Conservation (phyloP, 208 protist species). For the Trypanosoma conorhini region DNA sequence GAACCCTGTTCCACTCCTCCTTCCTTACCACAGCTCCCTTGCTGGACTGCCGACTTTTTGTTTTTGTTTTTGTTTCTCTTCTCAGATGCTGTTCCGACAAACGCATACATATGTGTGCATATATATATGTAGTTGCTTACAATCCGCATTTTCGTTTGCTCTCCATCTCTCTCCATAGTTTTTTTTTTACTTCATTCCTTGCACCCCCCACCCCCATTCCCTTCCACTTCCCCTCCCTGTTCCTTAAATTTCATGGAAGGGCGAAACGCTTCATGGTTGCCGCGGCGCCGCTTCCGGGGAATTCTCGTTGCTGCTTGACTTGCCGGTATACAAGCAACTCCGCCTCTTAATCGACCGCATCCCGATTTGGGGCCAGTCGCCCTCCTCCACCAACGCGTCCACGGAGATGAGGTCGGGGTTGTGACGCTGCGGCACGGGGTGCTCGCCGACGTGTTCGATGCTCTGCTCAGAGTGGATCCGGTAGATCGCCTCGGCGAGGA, state of each 20-base stretch:
- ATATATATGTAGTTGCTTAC: no score
- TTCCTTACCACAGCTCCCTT: background rate
- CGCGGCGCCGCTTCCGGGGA: background rate
- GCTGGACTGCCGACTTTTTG: background rate
- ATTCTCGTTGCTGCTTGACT: constrained; percentile 12
- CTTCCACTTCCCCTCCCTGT: background rate
- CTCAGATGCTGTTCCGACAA: background rate
- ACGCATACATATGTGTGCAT: no score
- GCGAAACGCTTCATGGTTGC: background rate
- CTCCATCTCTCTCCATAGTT: background rate
- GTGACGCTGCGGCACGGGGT: constrained; percentile 39
- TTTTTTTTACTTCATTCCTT: background rate
- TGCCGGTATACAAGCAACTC: background rate
- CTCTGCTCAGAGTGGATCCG: constrained; percentile 88
- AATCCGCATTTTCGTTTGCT: background rate
- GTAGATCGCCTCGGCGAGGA: constrained; percentile 88
- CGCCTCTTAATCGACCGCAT: constrained; percentile 5
- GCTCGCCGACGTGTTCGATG: constrained; percentile 54
- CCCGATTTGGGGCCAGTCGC: constrained; percentile 47
- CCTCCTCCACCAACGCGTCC: constrained; percentile 82
- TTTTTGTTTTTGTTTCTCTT: background rate
- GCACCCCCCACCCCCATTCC: background rate
- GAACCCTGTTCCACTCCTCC: background rate
- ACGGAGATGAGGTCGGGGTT: constrained; percentile 73
- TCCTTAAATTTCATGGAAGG: background rate